A percentile compares a stretch with the other conserved stretches of the same genome.
Conservation (phyloP, 2,329 filamentous ascomycete species). For the Dothistroma septosporum region DNA sequence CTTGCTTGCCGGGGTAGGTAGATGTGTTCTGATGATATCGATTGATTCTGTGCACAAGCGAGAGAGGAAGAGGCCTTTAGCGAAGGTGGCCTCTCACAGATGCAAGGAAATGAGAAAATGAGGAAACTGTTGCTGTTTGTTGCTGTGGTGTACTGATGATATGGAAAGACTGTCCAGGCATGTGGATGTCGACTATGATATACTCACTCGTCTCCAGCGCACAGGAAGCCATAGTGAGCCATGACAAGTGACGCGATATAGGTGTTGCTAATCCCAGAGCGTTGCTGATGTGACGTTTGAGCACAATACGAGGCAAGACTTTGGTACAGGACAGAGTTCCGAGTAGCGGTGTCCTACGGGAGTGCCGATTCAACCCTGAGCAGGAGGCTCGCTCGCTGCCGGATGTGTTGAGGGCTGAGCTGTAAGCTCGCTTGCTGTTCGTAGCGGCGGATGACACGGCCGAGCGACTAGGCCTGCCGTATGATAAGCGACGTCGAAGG, state of each 20-base stretch:
- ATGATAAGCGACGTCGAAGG: not conserved
- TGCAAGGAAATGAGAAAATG: not conserved
- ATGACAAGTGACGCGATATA: not conserved
- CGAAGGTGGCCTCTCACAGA: slow-evolving; percentile 2
- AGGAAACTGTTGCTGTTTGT: slow-evolving; percentile 1
- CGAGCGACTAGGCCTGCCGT: not conserved
- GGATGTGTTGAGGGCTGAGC: not conserved
- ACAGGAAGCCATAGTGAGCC: not conserved
- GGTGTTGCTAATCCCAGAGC: slow-evolving; percentile 4
- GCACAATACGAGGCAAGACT: not conserved
- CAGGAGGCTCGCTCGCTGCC: not conserved
- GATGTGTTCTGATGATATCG: not conserved
- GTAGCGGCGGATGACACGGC: not conserved
- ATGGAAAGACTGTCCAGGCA: not conserved
- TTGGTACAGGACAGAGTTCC: not conserved
- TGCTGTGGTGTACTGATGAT: slow-evolving; percentile 6
- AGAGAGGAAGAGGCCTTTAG: slow-evolving; percentile 4
- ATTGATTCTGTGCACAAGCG: not conserved
- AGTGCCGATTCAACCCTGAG: not conserved
- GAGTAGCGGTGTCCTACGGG: not conserved
- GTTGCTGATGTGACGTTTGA: not conserved
- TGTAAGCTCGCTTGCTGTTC: not conserved
- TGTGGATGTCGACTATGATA: not conserved
- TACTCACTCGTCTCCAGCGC: not conserved
- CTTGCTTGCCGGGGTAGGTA: not conserved